phyloP scores from a whole-genome alignment of 164 flowering plant genomes.

The Vitis cinerea region DNA sequence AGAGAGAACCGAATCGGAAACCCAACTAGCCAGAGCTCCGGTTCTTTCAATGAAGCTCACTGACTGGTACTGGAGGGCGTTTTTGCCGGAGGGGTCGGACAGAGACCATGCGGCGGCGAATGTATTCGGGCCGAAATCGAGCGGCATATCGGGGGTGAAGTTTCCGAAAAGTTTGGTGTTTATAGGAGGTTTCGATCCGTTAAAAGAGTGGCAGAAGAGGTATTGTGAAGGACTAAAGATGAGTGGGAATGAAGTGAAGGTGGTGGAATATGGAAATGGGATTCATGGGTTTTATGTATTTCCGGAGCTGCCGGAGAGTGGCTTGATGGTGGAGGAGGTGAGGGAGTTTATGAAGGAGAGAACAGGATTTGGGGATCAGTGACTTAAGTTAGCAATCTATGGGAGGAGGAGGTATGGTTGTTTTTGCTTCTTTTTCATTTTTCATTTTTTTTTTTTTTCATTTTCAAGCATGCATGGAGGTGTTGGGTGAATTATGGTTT shows the following conservation, averaged over 20 bases:
- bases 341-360: slow-evolving; percentile 10
- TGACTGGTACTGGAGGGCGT: slow-evolving; percentile 31
- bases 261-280: slow-evolving; percentile 23
- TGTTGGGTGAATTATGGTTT: no score
- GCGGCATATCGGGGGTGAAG: slow-evolving; percentile 15
- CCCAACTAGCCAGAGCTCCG: slow-evolving; percentile 5
- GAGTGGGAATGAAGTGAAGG: slow-evolving; percentile 16
- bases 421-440: no score
- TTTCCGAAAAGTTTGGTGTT: slow-evolving; percentile 26
- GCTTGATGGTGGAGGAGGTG: slow-evolving; percentile 4
- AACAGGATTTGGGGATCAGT: no score
- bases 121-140: slow-evolving; percentile 20
- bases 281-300: slow-evolving; percentile 29
- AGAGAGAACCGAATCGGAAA: slow-evolving; percentile 38
- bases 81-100: slow-evolving; percentile 36
- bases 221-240: slow-evolving; percentile 26
- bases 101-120: slow-evolving; percentile 38
- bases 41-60: slow-evolving; percentile 6
- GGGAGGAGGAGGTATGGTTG: no score
- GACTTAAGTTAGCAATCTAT: no score
- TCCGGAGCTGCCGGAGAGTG: slow-evolving; percentile 22
- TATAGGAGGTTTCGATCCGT: slow-evolving; percentile 33
- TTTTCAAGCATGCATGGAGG: no score
- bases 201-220: slow-evolving; percentile 29
- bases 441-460: no score